Base-by-base conservation (phyloP, 208 protist genomes). In the Paratrypanosoma confusum region DNA sequence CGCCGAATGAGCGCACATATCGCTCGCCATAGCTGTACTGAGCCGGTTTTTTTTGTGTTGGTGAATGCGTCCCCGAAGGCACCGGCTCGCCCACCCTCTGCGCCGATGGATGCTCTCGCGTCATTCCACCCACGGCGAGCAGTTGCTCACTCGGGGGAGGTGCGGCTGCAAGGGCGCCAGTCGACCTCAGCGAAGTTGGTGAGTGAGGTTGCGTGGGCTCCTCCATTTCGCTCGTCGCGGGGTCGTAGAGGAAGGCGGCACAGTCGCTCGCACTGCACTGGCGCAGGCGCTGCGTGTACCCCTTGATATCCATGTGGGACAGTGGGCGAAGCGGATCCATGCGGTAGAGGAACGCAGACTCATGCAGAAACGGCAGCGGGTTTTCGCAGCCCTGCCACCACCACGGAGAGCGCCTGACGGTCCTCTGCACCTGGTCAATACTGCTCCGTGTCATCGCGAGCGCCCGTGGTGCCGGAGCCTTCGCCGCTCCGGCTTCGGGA, bases 321-420 rank as follows among this genome's bases (percentile, higher is more conserved):
- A 50, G 5, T 8, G 62, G 49, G 1, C 16, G 13, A 5, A 63
- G 32, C 17, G 65, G 65, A 3, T 53, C 17, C 17, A 65, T 33
- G 7, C 58, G 53, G 40, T 55, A 59, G 6, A 39, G 38, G 2
- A 68, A 29, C n/a, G 58, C 24, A 10, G 49, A 45, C 13, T 74
- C 49, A 39, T 61, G 41, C 8, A 56, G 21, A 20, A 47, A 18
- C 3, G 26, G 41, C 1, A 33, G 46, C 0, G 20, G 14, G n/a
- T n/a, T n/a, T n/a, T n/a, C n/a, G n/a, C n/a, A n/a, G n/a, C n/a
- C n/a, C n/a, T n/a, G n/a, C n/a, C n/a, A n/a, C n/a, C n/a, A n/a
- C n/a, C n/a, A n/a, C n/a, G n/a, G n/a, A n/a, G n/a, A n/a, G n/a
- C n/a, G n/a, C n/a, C n/a, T n/a, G n/a, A n/a, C n/a, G n/a, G n/a